These are phyloP conservation scores for Ophiostoma angusticollis DNA, from an alignment of 2,329 filamentous ascomycete genomes.

Conservation along the genomic window DNA sequence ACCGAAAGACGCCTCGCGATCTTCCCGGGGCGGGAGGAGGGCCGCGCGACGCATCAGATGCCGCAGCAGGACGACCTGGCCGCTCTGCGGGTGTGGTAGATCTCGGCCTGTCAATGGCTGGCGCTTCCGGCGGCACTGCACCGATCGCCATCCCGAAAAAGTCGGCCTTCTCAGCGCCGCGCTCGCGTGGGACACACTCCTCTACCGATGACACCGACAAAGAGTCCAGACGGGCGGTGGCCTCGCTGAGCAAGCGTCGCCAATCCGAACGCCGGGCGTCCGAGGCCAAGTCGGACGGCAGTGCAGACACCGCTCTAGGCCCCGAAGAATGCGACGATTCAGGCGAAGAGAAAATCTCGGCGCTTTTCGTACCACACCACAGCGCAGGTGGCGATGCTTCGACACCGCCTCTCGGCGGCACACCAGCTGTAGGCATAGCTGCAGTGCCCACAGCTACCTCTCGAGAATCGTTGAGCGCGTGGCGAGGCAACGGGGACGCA, in stretches of 20 bases:
- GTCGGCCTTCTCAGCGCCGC: neutral
- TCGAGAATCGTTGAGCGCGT: slow-evolving; percentile 32
- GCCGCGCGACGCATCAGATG: slow-evolving; percentile 4
- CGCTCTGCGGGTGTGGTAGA: neutral
- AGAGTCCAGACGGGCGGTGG: neutral
- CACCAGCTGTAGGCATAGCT: slow-evolving; percentile 1
- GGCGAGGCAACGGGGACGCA: slow-evolving; percentile 41
- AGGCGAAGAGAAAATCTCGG: slow-evolving; percentile 76
- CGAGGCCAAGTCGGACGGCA: slow-evolving; percentile 20
- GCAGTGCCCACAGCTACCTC: slow-evolving; percentile 11
- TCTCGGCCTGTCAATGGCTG: neutral
- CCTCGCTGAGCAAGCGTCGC: slow-evolving; percentile 5
- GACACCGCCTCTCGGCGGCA: slow-evolving; percentile 6
- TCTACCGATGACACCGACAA: slow-evolving; percentile 3
- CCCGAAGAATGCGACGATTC: slow-evolving; percentile 46
- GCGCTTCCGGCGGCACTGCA: neutral
- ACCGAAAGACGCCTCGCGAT: neutral
- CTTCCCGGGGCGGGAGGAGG: neutral
- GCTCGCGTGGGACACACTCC: neutral
- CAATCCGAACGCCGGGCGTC: slow-evolving; percentile 23
- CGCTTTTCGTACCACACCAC: slow-evolving; percentile 69
- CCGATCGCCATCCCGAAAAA: slow-evolving; percentile 4
- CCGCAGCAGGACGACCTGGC: neutral
- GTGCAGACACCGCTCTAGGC: slow-evolving; percentile 24
- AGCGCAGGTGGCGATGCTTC: slow-evolving; percentile 31